A percentile compares a stretch with the other conserved stretches of the same genome.
Evolutionary conservation across 495 filamentous ascomycete genomes (phyloP).

Genomic region (Tuber microsphaerosporum): DNA sequence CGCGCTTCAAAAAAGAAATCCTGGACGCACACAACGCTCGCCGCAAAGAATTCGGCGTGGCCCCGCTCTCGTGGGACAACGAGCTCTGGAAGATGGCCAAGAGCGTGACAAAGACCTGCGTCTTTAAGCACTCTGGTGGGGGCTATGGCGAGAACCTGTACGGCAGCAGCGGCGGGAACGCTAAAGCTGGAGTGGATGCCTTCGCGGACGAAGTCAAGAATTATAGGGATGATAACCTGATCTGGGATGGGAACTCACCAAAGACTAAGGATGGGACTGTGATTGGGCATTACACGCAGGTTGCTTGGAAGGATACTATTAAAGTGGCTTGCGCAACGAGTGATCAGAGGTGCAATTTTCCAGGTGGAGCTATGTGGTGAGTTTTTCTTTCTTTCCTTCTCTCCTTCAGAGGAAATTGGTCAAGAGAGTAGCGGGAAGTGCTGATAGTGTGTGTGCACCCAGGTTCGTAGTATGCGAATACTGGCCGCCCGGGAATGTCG

Average conservation of each 20-base stretch:
- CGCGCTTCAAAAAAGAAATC: background rate
- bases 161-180: conserved; percentile 58
- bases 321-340: conserved; percentile 9
- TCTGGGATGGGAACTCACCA: conserved; percentile 47
- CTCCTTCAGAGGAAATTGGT: background rate
- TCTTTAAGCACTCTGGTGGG: conserved; percentile 6
- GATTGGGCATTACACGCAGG: conserved; percentile 14
- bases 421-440: background rate
- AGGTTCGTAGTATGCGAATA: conserved; percentile 10
- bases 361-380: background rate
- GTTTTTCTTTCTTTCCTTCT: background rate
- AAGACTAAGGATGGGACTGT: background rate
- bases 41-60: conserved; percentile 1
- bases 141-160: conserved; percentile 63
- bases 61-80: conserved; percentile 8
- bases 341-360: conserved; percentile 4
- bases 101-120: background rate
- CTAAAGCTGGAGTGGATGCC: conserved; percentile 52
- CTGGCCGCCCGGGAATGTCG: background rate
- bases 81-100: conserved; percentile 12
- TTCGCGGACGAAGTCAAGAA: conserved; percentile 59
- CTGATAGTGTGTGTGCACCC: background rate
- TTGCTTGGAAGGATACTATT: conserved; percentile 12
- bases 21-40: conserved; percentile 6
- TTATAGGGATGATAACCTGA: conserved; percentile 44